Evolutionary conservation across 768 basidiomycete species (phyloP).

Genomic region (Panaeolus papilionaceus): DNA sequence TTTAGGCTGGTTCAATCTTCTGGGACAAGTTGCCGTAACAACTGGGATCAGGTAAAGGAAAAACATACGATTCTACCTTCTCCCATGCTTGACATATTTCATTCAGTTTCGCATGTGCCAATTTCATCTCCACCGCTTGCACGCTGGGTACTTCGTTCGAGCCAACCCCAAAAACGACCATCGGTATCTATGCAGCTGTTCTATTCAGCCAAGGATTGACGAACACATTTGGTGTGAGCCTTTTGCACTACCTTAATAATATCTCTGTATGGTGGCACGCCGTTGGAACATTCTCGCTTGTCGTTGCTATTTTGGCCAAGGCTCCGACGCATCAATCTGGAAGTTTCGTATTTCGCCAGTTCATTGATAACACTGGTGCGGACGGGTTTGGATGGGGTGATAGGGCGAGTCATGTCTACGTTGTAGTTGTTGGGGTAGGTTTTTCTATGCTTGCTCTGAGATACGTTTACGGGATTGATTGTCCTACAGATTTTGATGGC

Average conservation of each 20-base stretch:
- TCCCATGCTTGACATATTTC: conserved; percentile 39
- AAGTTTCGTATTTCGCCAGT: conserved; percentile 71
- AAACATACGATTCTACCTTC: conserved; percentile 45
- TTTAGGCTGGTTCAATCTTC: conserved; percentile 71
- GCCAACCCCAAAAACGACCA: conserved; percentile 61
- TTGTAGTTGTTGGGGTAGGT: conserved; percentile 66
- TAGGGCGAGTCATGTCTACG: conserved; percentile 73
- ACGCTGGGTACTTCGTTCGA: conserved; percentile 63
- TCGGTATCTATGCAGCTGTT: conserved; percentile 75
- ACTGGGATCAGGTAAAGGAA: conserved; percentile 65
- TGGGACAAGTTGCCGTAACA: conserved; percentile 80
- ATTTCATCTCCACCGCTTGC: conserved; percentile 67
- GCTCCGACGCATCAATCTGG: conserved; percentile 75
- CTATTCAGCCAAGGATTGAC: conserved; percentile 71
- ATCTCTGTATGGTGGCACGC: conserved; percentile 80
- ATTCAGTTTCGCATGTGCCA: conserved; percentile 66
- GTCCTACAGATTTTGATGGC: conserved; percentile 63
- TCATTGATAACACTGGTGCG: conserved; percentile 71
- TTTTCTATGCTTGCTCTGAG: background rate
- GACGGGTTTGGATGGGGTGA: conserved; percentile 64
- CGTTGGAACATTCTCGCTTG: conserved; percentile 68
- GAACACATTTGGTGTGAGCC: conserved; percentile 76
- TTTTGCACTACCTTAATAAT: conserved; percentile 73
- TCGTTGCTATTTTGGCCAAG: conserved; percentile 71
- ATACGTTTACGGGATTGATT: background rate